Evolutionary conservation across 345 rosid genomes (phyloP).

Genomic region (Brassica rapa): DNA sequence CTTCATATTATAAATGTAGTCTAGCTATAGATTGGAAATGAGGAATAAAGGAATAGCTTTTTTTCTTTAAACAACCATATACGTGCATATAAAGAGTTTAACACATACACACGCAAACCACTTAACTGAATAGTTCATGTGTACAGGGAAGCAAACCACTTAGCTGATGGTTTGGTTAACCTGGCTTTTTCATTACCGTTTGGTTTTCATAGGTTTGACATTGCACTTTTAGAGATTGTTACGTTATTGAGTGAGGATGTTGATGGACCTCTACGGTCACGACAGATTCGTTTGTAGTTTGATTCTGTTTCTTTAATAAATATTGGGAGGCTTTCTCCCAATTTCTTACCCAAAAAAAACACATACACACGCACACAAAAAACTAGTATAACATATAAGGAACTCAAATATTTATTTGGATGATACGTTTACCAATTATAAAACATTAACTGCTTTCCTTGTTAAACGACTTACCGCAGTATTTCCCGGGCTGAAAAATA

Average conservation of each 20-base stretch:
- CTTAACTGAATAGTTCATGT: not conserved
- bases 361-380: not conserved
- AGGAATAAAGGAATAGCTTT: not conserved
- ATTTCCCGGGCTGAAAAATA: not conserved
- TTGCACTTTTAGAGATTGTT: not conserved
- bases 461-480: not conserved
- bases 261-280: not conserved
- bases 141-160: too few species aligned
- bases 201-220: not conserved
- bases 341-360: not conserved
- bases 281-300: too few species aligned
- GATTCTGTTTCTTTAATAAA: too few species aligned
- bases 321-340: too few species aligned
- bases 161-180: not conserved
- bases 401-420: slow-evolving; percentile 12
- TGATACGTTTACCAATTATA: not conserved
- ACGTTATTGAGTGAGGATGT: not conserved
- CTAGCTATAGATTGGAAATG: not conserved
- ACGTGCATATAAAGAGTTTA: not conserved
- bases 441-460: not conserved
- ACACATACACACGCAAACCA: too few species aligned
- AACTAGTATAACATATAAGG: not conserved
- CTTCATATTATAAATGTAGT: slow-evolving; percentile 45
- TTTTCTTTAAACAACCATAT: not conserved
- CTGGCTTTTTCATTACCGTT: not conserved